Conservation (phyloP, 2,329 filamentous ascomycete species). For the Stemphylium lycopersici region DNA sequence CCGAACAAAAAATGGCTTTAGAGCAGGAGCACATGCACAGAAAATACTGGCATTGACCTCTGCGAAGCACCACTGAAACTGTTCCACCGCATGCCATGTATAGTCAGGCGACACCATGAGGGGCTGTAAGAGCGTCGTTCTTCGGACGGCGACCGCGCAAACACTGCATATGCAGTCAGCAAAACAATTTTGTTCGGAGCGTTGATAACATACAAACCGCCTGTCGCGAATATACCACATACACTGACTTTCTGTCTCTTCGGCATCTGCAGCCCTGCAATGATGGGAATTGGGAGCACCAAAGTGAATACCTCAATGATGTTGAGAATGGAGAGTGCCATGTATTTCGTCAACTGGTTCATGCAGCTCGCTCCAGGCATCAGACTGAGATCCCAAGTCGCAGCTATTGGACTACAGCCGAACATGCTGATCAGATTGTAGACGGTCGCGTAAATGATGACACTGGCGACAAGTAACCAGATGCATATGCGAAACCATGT, state of each 20-base stretch:
- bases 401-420: background rate
- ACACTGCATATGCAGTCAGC: no score
- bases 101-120: background rate
- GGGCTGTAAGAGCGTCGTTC: background rate
- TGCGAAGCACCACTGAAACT: background rate
- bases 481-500: background rate
- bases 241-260: conserved; percentile 1
- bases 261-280: background rate
- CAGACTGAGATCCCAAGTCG: background rate
- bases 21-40: conserved; percentile 1
- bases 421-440: conserved; percentile 1
- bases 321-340: background rate
- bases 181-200: no score
- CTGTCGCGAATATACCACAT: background rate
- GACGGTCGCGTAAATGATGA: background rate
- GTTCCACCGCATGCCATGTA: conserved; percentile 1
- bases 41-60: conserved; percentile 2
- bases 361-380: background rate
- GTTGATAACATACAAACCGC: no score
- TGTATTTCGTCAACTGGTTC: background rate
- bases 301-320: background rate
- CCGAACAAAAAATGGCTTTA: background rate
- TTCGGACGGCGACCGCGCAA: background rate
- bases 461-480: background rate
- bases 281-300: conserved; percentile 1